These are phyloP conservation scores for Naganishia albida DNA, from an alignment of 1,284 basidiomycete genomes.

Conservation along the genomic window DNA sequence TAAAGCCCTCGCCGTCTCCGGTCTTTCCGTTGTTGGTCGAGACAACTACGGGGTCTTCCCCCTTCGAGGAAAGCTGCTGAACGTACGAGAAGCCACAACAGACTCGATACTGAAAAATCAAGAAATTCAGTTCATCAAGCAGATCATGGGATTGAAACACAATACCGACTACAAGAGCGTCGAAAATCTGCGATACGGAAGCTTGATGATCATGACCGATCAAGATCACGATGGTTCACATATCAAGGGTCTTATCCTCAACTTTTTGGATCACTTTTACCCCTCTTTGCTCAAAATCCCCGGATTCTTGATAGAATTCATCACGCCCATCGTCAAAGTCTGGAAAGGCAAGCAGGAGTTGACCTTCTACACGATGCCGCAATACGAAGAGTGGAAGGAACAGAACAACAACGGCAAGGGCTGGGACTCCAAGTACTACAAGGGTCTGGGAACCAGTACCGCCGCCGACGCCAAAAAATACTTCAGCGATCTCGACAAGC, in stretches of 20 bases:
- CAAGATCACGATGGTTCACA: conserved; percentile 99
- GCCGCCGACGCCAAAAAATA: conserved; percentile 89
- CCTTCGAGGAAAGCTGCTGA: conserved; percentile 92
- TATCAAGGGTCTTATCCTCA: conserved; percentile 98
- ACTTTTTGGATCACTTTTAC: conserved; percentile 96
- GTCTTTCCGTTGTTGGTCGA: conserved; percentile 89
- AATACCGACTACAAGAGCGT: conserved; percentile 80
- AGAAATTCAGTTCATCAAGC: conserved; percentile 96
- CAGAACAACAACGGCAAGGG: conserved; percentile 74
- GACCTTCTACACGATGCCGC: conserved; percentile 96
- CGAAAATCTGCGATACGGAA: conserved; percentile 83
- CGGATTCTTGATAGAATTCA: conserved; percentile 95
- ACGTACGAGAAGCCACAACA: conserved; percentile 94
- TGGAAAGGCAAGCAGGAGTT: conserved; percentile 76
- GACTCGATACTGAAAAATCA: conserved; percentile 98
- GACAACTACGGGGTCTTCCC: conserved; percentile 99
- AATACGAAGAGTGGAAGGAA: conserved; percentile 92
- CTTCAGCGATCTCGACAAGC: conserved; percentile 87
- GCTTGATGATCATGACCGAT: conserved; percentile 99
- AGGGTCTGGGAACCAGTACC: conserved; percentile 95
- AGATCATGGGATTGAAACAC: conserved; percentile 95
- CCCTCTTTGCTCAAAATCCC: conserved; percentile 90
- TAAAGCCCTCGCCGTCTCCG: conserved; percentile 93
- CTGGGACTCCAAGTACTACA: conserved; percentile 95
- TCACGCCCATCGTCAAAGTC: conserved; percentile 96